Evolutionary conservation across 2,329 filamentous ascomycete genomes (phyloP), one percentile per base, ranked within the genome.

Genomic region (Colletotrichum limetticola): DNA sequence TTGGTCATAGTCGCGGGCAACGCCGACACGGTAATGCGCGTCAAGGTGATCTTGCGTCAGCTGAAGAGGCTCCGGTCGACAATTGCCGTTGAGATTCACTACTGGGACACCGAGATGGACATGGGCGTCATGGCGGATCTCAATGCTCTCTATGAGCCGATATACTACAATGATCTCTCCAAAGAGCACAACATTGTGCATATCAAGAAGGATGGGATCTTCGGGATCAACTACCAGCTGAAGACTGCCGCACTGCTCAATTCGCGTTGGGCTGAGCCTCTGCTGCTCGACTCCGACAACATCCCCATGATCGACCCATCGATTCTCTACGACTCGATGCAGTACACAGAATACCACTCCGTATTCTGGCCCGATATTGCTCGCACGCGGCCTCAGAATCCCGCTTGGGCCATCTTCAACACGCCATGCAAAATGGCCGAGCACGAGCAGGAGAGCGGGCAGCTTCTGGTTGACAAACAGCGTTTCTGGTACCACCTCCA

Each of bases 181-280:
- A 68, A 68, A 26, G 56, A 60, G 9, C 64, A 68, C 9, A 68
- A 71, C 22, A 32, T 71, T 19, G 66, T 71, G 8, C 64, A 61
- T 7, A 62, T 71, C 35, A 71, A 68, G 57, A 71, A 71, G 24
- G 68, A 71, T 32, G 68, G 64, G 22, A 57, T 61, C 14, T 71
- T 71, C 32, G 68, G 68, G 16, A 71, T 71, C 16, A 71, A 71
- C 37, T 71, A 71, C n/a, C 68, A 71, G 57, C 64, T 71, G 12
- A 71, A 71, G 37, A 71, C 68, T 12, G 68, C 64, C 26, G 68
- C 68, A 4, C 16, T 71, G 3, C 64, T 71, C 1, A 71, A 71
- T 14, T 58, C 68, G 7, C 65, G 49, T 2, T 71, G 68, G 64
- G 28, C 64, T 3, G 68, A 71, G n/a, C 66, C 69, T 1, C 26